Evolutionary conservation across 2,329 filamentous ascomycete genomes (phyloP).

Genomic region (Colletotrichum eremochloae): DNA sequence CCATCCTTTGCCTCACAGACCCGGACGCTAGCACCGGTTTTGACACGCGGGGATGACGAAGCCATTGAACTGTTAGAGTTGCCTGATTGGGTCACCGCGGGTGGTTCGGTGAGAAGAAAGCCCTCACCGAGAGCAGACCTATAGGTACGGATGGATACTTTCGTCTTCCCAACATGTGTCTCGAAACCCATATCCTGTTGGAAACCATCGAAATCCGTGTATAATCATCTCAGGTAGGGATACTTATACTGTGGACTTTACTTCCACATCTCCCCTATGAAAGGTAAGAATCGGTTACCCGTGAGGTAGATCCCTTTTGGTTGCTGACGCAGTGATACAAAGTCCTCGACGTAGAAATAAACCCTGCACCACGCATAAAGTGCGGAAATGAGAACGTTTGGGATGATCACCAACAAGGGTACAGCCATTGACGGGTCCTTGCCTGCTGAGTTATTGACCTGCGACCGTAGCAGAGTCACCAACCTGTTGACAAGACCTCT

Average conservation of each 20-base stretch:
- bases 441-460: background rate
- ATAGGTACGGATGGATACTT: background rate
- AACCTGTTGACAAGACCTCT: background rate
- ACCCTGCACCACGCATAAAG: background rate
- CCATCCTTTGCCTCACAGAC: constrained; percentile 9
- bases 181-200: background rate
- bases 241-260: background rate
- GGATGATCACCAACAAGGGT: background rate
- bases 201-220: background rate
- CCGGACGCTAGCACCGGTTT: constrained; percentile 21
- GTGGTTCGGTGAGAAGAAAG: accelerated
- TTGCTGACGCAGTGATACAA: constrained; percentile 15
- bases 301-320: constrained; percentile 13
- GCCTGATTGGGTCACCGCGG: constrained; percentile 26
- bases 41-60: constrained; percentile 28
- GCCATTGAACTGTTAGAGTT: constrained; percentile 35
- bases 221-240: background rate
- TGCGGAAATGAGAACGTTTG: background rate
- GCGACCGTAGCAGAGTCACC: background rate
- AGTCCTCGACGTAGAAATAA: constrained; percentile 28
- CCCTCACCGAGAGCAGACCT: constrained; percentile 8
- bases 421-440: constrained; percentile 6
- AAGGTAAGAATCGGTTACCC: background rate
- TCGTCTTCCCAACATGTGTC: background rate
- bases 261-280: constrained; percentile 20